These are phyloP conservation scores for Mrakia gelida DNA, from an alignment of 768 basidiomycete genomes.

Conservation along the genomic window DNA sequence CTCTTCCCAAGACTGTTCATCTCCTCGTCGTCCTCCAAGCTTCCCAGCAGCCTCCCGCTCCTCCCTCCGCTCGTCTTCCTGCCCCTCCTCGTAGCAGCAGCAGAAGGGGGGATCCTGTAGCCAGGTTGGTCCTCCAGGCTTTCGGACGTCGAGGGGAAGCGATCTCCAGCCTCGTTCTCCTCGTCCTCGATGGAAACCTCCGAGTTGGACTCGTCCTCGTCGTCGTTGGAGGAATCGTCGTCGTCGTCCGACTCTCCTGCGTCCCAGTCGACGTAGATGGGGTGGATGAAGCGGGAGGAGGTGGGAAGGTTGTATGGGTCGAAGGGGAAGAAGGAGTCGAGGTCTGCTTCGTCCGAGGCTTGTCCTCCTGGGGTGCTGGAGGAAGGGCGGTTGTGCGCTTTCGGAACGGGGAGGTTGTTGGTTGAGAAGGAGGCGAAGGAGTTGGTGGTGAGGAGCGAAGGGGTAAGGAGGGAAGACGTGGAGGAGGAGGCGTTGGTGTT, in stretches of 20 bases:
- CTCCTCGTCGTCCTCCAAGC: conserved; percentile 27
- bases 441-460: conserved; percentile 11
- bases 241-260: conserved; percentile 66
- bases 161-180: conserved; percentile 30
- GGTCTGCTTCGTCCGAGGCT: conserved; percentile 54
- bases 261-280: conserved; percentile 81
- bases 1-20: conserved; percentile 16
- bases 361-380: conserved; percentile 16
- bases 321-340: conserved; percentile 96
- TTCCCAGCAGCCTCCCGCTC: conserved; percentile 8
- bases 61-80: conserved; percentile 23
- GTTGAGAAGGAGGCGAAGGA: conserved; percentile 5
- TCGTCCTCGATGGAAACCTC: conserved; percentile 37
- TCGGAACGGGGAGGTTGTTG: conserved; percentile 15
- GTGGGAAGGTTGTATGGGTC: conserved; percentile 89
- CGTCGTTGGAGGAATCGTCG: conserved; percentile 53
- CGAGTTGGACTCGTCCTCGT: conserved; percentile 34
- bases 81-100: conserved; percentile 32
- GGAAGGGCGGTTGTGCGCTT: neutral
- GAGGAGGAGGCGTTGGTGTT: conserved; percentile 22
- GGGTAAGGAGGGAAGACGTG: conserved; percentile 9
- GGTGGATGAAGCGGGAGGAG: conserved; percentile 70
- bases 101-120: conserved; percentile 30
- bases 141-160: conserved; percentile 3
- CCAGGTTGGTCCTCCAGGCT: conserved; percentile 18